A percentile compares a stretch with the other conserved stretches of the same genome.
Evolutionary conservation across 2,329 filamentous ascomycete genomes (phyloP).

Genomic region (Microsporum canis): DNA sequence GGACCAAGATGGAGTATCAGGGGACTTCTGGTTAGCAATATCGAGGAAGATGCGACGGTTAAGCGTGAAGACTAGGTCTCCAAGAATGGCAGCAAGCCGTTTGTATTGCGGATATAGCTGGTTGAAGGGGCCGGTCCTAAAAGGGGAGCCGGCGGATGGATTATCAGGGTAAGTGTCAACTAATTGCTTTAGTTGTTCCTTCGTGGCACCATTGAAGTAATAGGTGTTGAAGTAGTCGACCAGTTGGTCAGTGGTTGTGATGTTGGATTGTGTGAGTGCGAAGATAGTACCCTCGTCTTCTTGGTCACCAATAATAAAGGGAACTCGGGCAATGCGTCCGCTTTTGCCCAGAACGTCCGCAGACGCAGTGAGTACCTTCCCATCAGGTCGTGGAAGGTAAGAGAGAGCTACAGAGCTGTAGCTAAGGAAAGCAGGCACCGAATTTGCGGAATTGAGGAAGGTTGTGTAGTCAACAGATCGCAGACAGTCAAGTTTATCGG

Average conservation of each 20-base stretch:
- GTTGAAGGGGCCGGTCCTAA: slow-evolving; percentile 57
- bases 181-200: slow-evolving; percentile 42
- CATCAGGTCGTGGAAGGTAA: slow-evolving; percentile 65
- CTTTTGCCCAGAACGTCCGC: slow-evolving; percentile 46
- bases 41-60: slow-evolving; percentile 55
- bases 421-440: slow-evolving; percentile 55
- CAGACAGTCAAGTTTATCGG: slow-evolving; percentile 39
- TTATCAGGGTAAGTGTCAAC: slow-evolving; percentile 53
- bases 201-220: slow-evolving; percentile 50
- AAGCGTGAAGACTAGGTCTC: slow-evolving; percentile 64
- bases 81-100: slow-evolving; percentile 61
- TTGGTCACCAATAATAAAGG: slow-evolving; percentile 3
- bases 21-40: slow-evolving; percentile 36
- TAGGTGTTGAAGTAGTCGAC: slow-evolving; percentile 49
- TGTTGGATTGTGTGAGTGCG: slow-evolving; percentile 55
- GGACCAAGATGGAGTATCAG: slow-evolving; percentile 56
- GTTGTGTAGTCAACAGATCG: slow-evolving; percentile 36
- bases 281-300: slow-evolving; percentile 52
- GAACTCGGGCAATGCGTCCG: background rate
- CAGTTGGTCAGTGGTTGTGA: slow-evolving; percentile 50
- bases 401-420: slow-evolving; percentile 59
- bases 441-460: slow-evolving; percentile 54
- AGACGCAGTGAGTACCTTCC: slow-evolving; percentile 48
- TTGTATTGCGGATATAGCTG: slow-evolving; percentile 68
- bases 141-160: slow-evolving; percentile 54